These are phyloP conservation scores for Abrus pulchellus DNA, from an alignment of 306 rosid species.

Conservation along the genomic window DNA sequence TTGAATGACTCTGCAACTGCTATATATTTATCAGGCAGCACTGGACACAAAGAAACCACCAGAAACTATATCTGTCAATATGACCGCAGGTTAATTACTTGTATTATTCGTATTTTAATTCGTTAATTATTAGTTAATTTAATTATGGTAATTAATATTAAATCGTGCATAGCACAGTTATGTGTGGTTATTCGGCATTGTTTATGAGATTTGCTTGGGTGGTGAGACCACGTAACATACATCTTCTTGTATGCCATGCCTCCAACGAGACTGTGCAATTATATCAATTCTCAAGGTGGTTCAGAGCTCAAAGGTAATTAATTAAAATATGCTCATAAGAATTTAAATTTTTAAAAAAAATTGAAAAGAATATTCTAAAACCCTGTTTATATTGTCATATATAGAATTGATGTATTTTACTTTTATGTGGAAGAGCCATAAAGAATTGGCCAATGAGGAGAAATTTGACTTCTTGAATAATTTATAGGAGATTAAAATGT, in stretches of 20 bases:
- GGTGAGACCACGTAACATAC: slow-evolving; percentile 55
- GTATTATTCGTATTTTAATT: not conserved
- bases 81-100: slow-evolving; percentile 63
- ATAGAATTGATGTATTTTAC: not conserved
- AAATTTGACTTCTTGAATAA: not conserved
- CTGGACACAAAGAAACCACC: slow-evolving; percentile 71
- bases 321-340: not conserved
- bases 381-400: too few relatives aligned
- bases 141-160: not conserved
- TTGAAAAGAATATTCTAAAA: too few relatives aligned
- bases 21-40: slow-evolving; percentile 52
- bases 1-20: slow-evolving; percentile 4
- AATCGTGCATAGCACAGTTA: slow-evolving; percentile 33
- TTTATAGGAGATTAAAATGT: not conserved
- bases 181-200: slow-evolving; percentile 55
- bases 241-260: slow-evolving; percentile 53
- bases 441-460: not conserved
- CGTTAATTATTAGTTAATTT: not conserved
- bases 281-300: slow-evolving; percentile 56
- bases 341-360: too few relatives aligned
- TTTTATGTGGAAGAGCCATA: not conserved
- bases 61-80: slow-evolving; percentile 60
- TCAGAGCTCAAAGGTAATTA: slow-evolving; percentile 48
- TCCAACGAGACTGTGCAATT: slow-evolving; percentile 57
- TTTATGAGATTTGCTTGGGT: slow-evolving; percentile 66